Conservation (phyloP, 257 asterid species). For the Solanum arcanum region DNA sequence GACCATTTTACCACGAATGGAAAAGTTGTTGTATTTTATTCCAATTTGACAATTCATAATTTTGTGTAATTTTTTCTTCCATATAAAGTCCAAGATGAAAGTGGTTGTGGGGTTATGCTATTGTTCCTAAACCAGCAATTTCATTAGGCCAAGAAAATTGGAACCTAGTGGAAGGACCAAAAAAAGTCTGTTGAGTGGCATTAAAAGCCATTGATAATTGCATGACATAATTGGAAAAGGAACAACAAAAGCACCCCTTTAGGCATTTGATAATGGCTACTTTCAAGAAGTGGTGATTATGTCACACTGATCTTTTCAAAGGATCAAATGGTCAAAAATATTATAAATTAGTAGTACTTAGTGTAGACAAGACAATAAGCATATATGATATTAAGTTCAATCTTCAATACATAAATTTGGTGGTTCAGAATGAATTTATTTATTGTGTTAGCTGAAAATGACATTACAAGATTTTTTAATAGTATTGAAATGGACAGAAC, state of each 20-base stretch:
- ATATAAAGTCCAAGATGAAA: not conserved
- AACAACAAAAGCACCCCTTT: slow-evolving; percentile 10
- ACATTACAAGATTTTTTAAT: not conserved
- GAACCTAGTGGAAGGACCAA: slow-evolving; percentile 15
- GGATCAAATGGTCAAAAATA: slow-evolving; percentile 1
- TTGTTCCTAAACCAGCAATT: not conserved
- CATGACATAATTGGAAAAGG: slow-evolving; percentile 2
- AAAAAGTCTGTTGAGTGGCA: slow-evolving; percentile 7
- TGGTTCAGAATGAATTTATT: not conserved
- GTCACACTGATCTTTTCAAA: slow-evolving; percentile 8
- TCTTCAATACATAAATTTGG: not conserved
- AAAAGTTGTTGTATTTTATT: not conserved
- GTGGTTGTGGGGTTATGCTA: not conserved
- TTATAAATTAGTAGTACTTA: not conserved
- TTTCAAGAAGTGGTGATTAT: slow-evolving; percentile 11
- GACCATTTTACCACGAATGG: not conserved
- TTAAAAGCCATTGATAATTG: slow-evolving; percentile 2
- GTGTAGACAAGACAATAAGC: not conserved
- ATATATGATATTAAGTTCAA: not conserved
- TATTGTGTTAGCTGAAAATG: not conserved
- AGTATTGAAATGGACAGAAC: not conserved
- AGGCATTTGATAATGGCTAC: slow-evolving; percentile 1
- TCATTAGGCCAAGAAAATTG: not conserved
- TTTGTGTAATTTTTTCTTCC: not conserved
- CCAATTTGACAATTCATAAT: not conserved